Evolutionary conservation across 768 basidiomycete genomes (phyloP).

Genomic region (Cystofilobasidium capitatum): DNA sequence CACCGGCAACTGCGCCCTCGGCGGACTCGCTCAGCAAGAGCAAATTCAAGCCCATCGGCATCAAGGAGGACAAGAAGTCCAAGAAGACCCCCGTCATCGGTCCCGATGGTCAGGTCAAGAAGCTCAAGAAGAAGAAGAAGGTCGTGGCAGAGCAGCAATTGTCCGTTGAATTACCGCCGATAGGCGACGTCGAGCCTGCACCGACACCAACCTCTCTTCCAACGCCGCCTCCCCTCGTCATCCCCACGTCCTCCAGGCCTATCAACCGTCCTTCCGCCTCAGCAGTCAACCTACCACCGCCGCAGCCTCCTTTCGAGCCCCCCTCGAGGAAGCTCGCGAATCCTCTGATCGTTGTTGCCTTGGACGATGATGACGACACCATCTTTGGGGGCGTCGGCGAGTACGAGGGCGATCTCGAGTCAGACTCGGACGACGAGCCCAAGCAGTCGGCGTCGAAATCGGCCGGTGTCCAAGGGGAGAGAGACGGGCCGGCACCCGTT

Average conservation of each 20-base stretch:
- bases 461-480: not conserved
- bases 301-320: slow-evolving; percentile 13
- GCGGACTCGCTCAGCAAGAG: slow-evolving; percentile 37
- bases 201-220: not conserved
- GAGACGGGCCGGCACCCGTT: not conserved
- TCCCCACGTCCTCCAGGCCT: not conserved
- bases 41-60: slow-evolving; percentile 49
- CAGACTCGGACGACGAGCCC: slow-evolving; percentile 14
- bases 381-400: slow-evolving; percentile 27
- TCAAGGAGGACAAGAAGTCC: slow-evolving; percentile 42
- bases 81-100: not conserved
- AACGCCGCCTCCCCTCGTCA: not conserved
- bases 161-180: not conserved
- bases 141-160: not conserved
- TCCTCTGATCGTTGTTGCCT: slow-evolving; percentile 9
- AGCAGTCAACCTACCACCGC: not conserved
- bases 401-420: slow-evolving; percentile 11
- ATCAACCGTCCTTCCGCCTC: not conserved
- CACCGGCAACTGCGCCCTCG: slow-evolving; percentile 28
- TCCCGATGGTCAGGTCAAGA: slow-evolving; percentile 14
- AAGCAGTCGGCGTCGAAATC: not conserved
- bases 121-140: slow-evolving; percentile 27
- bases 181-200: not conserved
- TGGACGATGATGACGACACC: slow-evolving; percentile 19
- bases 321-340: slow-evolving; percentile 15